A percentile compares a stretch with the other conserved stretches of the same genome.
Evolutionary conservation across 2,329 filamentous ascomycete species (phyloP).

Genomic region (Remersonia thermophila): DNA sequence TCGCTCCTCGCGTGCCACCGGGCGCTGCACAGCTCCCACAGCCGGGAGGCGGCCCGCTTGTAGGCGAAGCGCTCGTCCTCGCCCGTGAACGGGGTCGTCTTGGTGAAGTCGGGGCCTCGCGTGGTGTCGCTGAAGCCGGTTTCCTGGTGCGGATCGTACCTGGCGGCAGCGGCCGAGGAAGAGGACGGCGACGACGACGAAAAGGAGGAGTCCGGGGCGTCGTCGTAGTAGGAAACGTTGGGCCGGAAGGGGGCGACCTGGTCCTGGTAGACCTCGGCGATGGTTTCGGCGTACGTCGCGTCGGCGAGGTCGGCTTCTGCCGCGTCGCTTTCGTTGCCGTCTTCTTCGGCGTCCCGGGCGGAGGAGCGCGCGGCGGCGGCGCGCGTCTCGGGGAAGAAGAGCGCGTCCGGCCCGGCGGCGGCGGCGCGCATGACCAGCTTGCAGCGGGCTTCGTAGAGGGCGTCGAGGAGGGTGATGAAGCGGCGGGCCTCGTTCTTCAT

Average conservation of each 20-base stretch:
- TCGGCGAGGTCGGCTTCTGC: slow-evolving; percentile 21
- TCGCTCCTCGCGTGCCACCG: slow-evolving; percentile 56
- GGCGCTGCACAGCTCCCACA: slow-evolving; percentile 70
- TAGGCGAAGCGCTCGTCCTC: slow-evolving; percentile 76
- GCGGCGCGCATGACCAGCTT: slow-evolving; percentile 59
- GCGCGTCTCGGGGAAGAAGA: slow-evolving; percentile 60
- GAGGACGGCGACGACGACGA: not conserved
- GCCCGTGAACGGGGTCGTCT: slow-evolving; percentile 54
- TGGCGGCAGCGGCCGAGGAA: too few relatives aligned
- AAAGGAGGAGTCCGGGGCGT: slow-evolving; percentile 20
- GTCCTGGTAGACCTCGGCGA: slow-evolving; percentile 61
- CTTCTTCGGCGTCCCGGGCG: slow-evolving; percentile 1
- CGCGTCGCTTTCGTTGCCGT: not conserved
- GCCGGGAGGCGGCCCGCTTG: slow-evolving; percentile 60
- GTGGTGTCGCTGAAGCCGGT: slow-evolving; percentile 37
- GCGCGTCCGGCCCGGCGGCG: slow-evolving; percentile 53
- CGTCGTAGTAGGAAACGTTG: slow-evolving; percentile 51
- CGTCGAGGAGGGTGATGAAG: slow-evolving; percentile 70
- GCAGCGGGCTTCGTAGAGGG: slow-evolving; percentile 70
- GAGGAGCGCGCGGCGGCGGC: not conserved
- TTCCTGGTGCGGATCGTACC: slow-evolving; percentile 45
- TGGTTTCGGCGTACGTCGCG: slow-evolving; percentile 32
- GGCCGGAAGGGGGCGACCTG: slow-evolving; percentile 64
- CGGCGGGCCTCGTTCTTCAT: slow-evolving; percentile 72
- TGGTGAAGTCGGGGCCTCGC: slow-evolving; percentile 61